Evolutionary conservation across 1,284 basidiomycete species (phyloP).

Genomic region (Cutaneotrichosporon spelunceum): DNA sequence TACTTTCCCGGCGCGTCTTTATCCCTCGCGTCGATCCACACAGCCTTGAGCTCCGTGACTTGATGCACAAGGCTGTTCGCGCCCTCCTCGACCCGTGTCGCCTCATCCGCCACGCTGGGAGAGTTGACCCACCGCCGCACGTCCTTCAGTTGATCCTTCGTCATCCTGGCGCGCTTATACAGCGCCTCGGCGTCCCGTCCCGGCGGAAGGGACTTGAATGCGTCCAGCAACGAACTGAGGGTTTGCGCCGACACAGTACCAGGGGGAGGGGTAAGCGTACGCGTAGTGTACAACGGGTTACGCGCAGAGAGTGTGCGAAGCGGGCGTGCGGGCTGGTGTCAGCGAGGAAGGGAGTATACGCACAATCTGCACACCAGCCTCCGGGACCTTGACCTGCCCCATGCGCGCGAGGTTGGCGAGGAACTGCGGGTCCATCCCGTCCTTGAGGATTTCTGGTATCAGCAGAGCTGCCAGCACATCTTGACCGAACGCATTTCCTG

Average conservation of each 20-base stretch:
- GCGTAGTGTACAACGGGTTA: slow-evolving; percentile 51
- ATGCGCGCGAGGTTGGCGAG: slow-evolving; percentile 65
- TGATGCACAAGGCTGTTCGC: slow-evolving; percentile 14
- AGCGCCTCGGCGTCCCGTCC: slow-evolving; percentile 51
- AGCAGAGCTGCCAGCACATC: background rate
- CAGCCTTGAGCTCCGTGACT: slow-evolving; percentile 54
- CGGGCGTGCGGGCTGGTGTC: slow-evolving; percentile 35
- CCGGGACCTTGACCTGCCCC: slow-evolving; percentile 65
- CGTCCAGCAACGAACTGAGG: slow-evolving; percentile 63
- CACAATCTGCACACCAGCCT: slow-evolving; percentile 62
- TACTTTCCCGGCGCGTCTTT: slow-evolving; percentile 14
- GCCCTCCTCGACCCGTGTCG: slow-evolving; percentile 59
- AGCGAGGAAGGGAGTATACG: slow-evolving; percentile 32
- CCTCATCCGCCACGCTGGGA: slow-evolving; percentile 62
- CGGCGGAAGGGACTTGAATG: slow-evolving; percentile 59
- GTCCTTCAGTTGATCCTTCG: slow-evolving; percentile 58
- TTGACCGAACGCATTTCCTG: too few relatives aligned
- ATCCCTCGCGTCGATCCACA: slow-evolving; percentile 23
- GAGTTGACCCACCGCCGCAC: slow-evolving; percentile 66
- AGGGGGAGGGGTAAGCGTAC: slow-evolving; percentile 43
- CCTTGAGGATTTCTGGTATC: slow-evolving; percentile 61
- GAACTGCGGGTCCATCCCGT: slow-evolving; percentile 72
- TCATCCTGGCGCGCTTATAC: slow-evolving; percentile 59
- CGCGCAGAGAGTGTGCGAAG: slow-evolving; percentile 46
- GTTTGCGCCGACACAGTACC: slow-evolving; percentile 61